Evolutionary conservation across 139 green algal species (phyloP).

Genomic region (Eudorina sp.): DNA sequence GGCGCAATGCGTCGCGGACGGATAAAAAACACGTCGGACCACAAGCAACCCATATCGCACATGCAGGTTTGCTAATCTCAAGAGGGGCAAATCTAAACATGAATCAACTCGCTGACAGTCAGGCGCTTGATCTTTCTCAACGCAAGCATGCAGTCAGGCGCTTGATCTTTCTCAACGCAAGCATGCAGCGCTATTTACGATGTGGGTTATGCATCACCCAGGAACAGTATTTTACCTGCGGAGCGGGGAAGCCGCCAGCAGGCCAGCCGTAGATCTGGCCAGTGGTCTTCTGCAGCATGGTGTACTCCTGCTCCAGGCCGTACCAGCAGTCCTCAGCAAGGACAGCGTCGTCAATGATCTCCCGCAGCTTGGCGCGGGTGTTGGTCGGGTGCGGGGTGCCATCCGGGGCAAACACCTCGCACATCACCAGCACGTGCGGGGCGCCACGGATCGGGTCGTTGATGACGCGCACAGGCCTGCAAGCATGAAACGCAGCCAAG

Average conservation of each 20-base stretch:
- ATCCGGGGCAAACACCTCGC: conserved; percentile 85
- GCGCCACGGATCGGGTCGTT: conserved; percentile 93
- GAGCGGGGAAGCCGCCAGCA: conserved; percentile 86
- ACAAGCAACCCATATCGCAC: too few species aligned
- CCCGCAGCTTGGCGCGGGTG: conserved; percentile 83
- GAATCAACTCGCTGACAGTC: too few species aligned
- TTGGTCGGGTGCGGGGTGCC: conserved; percentile 88
- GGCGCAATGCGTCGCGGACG: too few species aligned
- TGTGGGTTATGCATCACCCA: too few species aligned
- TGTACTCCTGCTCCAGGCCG: conserved; percentile 96
- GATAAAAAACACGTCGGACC: too few species aligned
- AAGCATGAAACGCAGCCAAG: not conserved
- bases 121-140: too few species aligned
- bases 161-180: too few species aligned
- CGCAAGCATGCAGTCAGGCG: too few species aligned
- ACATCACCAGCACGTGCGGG: conserved; percentile 93
- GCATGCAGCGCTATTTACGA: too few species aligned
- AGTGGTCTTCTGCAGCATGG: conserved; percentile 80
- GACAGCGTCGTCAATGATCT: conserved; percentile 81
- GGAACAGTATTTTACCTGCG: too few species aligned
- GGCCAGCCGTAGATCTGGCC: conserved; percentile 85
- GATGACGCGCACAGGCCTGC: conserved; percentile 81
- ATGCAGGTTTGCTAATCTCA: too few species aligned
- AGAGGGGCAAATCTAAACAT: too few species aligned
- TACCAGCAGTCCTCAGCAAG: conserved; percentile 76